Evolutionary conservation across 2,329 filamentous ascomycete genomes (phyloP).

Genomic region (Epichloe gansuensis): DNA sequence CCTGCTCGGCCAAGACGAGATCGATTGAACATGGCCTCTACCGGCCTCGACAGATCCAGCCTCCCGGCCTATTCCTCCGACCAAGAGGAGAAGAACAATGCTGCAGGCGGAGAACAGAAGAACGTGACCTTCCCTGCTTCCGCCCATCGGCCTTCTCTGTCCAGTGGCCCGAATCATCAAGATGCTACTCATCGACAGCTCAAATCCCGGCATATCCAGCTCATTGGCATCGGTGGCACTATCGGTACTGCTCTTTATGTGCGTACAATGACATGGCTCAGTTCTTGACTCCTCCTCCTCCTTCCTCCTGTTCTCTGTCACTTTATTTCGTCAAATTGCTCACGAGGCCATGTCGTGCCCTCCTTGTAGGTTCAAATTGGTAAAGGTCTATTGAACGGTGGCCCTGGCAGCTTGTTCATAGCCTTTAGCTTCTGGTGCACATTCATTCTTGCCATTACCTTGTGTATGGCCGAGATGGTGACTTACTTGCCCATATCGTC

Average conservation of each 20-base stretch:
- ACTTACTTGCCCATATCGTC: slow-evolving; percentile 65
- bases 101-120: neutral
- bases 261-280: slow-evolving; percentile 8
- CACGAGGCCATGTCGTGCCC: slow-evolving; percentile 9
- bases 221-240: slow-evolving; percentile 51
- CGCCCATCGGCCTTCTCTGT: slow-evolving; percentile 8
- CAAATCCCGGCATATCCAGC: slow-evolving; percentile 44
- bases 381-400: slow-evolving; percentile 42
- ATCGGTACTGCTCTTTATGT: slow-evolving; percentile 50
- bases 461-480: slow-evolving; percentile 62
- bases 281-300: neutral
- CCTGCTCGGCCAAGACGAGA: neutral
- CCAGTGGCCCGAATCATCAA: slow-evolving; percentile 8
- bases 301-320: neutral
- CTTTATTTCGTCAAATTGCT: slow-evolving; percentile 7
- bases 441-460: slow-evolving; percentile 46
- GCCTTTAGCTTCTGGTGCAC: slow-evolving; percentile 50
- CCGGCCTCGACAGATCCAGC: slow-evolving; percentile 8
- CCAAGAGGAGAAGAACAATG: slow-evolving; percentile 11
- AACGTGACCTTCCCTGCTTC: neutral
- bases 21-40: slow-evolving; percentile 11
- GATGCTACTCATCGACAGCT: slow-evolving; percentile 39
- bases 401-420: slow-evolving; percentile 43
- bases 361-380: slow-evolving; percentile 39
- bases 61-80: slow-evolving; percentile 14